These are phyloP conservation scores for Neofusicoccum kwambonambiense DNA, from an alignment of 2,329 filamentous ascomycete genomes.

Conservation along the genomic window DNA sequence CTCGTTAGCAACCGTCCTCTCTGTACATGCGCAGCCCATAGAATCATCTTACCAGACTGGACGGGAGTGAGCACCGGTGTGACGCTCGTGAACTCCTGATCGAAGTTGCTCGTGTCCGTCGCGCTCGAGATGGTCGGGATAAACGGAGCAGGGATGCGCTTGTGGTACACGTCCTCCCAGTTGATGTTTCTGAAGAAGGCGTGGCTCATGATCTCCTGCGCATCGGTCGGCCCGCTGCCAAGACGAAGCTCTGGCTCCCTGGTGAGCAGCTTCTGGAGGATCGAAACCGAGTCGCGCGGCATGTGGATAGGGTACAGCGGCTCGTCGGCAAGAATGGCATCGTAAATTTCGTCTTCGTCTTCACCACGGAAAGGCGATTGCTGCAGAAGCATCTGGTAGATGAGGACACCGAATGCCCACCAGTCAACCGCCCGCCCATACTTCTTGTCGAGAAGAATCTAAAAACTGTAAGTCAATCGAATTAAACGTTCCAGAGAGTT, in stretches of 20 bases:
- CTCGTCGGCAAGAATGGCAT: conserved; percentile 95
- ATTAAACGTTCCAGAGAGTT: background rate
- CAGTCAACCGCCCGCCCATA: conserved; percentile 97
- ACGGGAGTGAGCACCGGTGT: conserved; percentile 96
- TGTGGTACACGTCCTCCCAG: conserved; percentile 98
- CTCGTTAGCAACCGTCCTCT: conserved; percentile 23
- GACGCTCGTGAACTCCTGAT: conserved; percentile 96
- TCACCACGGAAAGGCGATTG: conserved; percentile 98
- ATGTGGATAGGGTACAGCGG: conserved; percentile 98
- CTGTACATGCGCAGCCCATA: background rate
- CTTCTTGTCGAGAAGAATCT: conserved; percentile 97
- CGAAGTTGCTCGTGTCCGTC: conserved; percentile 99
- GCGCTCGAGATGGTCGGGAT: conserved; percentile 84
- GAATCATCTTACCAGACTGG: conserved; percentile 76
- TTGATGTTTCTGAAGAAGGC: conserved; percentile 97
- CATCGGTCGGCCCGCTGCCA: conserved; percentile 92
- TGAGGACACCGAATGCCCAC: conserved; percentile 99
- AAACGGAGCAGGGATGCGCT: conserved; percentile 86
- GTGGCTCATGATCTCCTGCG: conserved; percentile 98
- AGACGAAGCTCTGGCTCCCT: conserved; percentile 91
- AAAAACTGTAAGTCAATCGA: conserved; percentile 10
- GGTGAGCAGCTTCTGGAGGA: conserved; percentile 94
- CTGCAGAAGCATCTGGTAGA: conserved; percentile 99
- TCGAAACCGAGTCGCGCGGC: conserved; percentile 95
- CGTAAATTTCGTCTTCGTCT: conserved; percentile 99